Base-by-base conservation (phyloP, 805 yeast genomes). In the Yueomyces sp. region DNA sequence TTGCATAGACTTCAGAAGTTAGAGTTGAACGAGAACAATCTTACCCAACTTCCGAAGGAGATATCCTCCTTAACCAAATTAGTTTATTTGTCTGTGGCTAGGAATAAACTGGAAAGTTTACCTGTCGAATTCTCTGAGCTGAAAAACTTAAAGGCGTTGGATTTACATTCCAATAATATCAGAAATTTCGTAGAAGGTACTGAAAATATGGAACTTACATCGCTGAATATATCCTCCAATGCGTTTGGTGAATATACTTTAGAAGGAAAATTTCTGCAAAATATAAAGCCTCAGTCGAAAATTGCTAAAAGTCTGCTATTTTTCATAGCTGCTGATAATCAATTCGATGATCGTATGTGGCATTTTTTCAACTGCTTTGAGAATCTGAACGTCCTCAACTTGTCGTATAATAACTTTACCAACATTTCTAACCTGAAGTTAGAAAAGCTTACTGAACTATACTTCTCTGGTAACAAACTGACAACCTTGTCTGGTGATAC, bases 401-500 rank as follows among this genome's bases (percentile, higher is more conserved):
- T 92, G 44, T 77, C 95, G 0, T 90, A 90, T 60, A 92, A 92
- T 55, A 88, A 80, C 49, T 62, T 92, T 32, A 64, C 81, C 34
- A 97, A 90, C 52, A 75, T 90, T 29, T 94, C 96, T 0, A 62
- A 68, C 26, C 85, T 94, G n/a, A 70, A 79, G 39, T 64, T 85
- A 47, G 63, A 69, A 1, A 65, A 67, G 32, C 64, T 92, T 48
- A 71, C 71, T 4, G 85, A 77, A 49, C 66, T 92, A 6, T 85
- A 75, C 55, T 58, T 90, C 31, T 81, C 95, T 0, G 98, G 98
- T 40, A 92, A 90, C 53, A 74, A 78, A 41, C 62, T 92, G 34
- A 70, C 83, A 0, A 74, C 84, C 5, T 65, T 92, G 39, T 94
- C 97, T 0, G 80, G 86, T 28, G 98, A 92, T 52, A 94, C 85